phyloP scores from a whole-genome alignment of 345 rosid species.

The Populus simonii region DNA sequence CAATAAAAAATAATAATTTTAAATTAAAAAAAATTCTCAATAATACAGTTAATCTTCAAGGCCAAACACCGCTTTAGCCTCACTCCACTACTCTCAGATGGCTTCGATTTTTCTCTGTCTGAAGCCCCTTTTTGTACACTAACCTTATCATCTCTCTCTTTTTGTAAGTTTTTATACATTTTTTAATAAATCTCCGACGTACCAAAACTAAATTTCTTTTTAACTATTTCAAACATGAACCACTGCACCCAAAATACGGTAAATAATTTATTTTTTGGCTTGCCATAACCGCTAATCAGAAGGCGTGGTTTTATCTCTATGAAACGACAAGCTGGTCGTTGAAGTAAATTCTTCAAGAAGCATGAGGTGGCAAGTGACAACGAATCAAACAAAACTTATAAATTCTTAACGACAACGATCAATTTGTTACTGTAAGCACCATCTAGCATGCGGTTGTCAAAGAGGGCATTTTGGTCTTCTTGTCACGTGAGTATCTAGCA shows the following conservation, averaged over 20 bases:
- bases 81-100: too few relatives aligned
- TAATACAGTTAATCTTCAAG: too few relatives aligned
- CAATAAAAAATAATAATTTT: too few relatives aligned
- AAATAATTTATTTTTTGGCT: not conserved
- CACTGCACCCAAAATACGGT: not conserved
- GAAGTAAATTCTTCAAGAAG: not conserved
- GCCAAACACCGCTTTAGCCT: too few relatives aligned
- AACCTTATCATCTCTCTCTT: too few relatives aligned
- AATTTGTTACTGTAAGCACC: not conserved
- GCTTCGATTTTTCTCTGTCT: too few relatives aligned
- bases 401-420: not conserved
- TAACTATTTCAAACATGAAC: not conserved
- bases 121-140: too few relatives aligned
- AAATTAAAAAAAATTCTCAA: too few relatives aligned
- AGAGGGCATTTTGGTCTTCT: slow-evolving; percentile 8
- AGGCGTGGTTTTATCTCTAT: too few relatives aligned
- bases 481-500: slow-evolving; percentile 20
- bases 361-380: not conserved
- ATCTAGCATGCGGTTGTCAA: not conserved
- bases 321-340: not conserved
- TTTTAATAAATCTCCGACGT: too few relatives aligned
- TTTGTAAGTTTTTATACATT: too few relatives aligned
- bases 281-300: not conserved
- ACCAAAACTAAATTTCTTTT: too few relatives aligned
- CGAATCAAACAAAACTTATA: slow-evolving; percentile 1